phyloP scores from a whole-genome alignment of 1,284 basidiomycete species.

The Quambalaria eucalypti region DNA sequence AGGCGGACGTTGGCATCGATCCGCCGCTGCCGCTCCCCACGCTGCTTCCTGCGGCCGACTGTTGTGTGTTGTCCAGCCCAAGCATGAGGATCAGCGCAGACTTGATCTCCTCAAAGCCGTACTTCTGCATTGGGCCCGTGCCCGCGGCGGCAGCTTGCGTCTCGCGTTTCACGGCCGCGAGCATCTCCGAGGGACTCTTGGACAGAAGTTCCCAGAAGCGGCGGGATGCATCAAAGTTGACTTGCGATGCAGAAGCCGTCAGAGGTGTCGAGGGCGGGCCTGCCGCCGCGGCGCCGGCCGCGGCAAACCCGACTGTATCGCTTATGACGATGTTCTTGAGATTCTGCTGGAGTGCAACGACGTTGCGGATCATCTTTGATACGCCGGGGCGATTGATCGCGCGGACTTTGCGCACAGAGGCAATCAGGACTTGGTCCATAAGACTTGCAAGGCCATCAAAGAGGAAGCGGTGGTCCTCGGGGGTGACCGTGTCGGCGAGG shows the following conservation, averaged over 20 bases:
- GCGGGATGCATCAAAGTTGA: background rate
- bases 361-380: conserved; percentile 80
- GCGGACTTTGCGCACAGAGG: conserved; percentile 63
- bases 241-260: background rate
- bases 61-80: conserved; percentile 21
- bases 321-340: conserved; percentile 55
- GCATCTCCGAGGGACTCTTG: background rate
- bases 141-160: background rate
- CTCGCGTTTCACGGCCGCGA: conserved; percentile 1
- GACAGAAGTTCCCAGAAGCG: background rate
- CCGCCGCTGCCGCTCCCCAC: background rate
- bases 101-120: conserved; percentile 25
- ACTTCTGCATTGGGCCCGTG: background rate
- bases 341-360: conserved; percentile 84
- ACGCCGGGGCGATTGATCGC: conserved; percentile 69
- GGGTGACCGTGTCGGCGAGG: conserved; percentile 19
- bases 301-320: conserved; percentile 3
- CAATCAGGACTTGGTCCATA: conserved; percentile 73
- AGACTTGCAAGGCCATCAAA: conserved; percentile 78
- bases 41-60: background rate
- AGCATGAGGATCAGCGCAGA: conserved; percentile 31
- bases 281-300: conserved; percentile 2
- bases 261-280: background rate
- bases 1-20: background rate
- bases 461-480: conserved; percentile 58